Conservation (phyloP, 805 yeast species). For the Starmerella stigmatis region DNA sequence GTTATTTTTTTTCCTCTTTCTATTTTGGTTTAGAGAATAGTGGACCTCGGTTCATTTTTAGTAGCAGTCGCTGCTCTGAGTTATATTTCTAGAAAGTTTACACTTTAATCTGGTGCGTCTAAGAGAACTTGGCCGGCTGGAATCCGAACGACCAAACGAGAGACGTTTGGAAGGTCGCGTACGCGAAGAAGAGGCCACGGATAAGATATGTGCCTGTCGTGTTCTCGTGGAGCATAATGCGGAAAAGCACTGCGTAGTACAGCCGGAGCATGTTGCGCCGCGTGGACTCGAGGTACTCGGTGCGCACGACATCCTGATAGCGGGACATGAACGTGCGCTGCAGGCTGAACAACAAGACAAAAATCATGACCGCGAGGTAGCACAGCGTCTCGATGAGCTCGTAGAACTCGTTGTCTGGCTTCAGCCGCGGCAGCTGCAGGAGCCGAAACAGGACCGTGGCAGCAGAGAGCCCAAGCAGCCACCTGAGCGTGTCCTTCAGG, state of each 20-base stretch:
- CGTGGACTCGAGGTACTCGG: not conserved
- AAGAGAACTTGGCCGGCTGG: not conserved
- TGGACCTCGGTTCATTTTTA: too few species aligned
- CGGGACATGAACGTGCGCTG: not conserved
- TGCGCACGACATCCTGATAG: not conserved
- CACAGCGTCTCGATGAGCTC: not conserved
- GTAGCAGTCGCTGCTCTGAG: too few species aligned
- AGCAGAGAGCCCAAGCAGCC: not conserved
- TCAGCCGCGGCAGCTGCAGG: not conserved
- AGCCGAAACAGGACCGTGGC: not conserved
- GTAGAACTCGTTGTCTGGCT: not conserved
- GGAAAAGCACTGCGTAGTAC: not conserved
- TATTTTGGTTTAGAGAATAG: too few species aligned
- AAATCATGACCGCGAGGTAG: not conserved
- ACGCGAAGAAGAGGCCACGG: not conserved
- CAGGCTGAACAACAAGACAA: not conserved
- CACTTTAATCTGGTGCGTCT: not conserved
- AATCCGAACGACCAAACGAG: not conserved
- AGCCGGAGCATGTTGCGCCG: not conserved
- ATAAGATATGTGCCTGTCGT: not conserved
- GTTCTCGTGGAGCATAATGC: constrained; percentile 1
- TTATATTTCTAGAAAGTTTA: too few species aligned
- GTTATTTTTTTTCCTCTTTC: not conserved
- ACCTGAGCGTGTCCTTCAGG: not conserved
- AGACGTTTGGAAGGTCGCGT: not conserved